Evolutionary conservation across 106 monocot species (phyloP).

Genomic region (Apostasia shenzhenica): DNA sequence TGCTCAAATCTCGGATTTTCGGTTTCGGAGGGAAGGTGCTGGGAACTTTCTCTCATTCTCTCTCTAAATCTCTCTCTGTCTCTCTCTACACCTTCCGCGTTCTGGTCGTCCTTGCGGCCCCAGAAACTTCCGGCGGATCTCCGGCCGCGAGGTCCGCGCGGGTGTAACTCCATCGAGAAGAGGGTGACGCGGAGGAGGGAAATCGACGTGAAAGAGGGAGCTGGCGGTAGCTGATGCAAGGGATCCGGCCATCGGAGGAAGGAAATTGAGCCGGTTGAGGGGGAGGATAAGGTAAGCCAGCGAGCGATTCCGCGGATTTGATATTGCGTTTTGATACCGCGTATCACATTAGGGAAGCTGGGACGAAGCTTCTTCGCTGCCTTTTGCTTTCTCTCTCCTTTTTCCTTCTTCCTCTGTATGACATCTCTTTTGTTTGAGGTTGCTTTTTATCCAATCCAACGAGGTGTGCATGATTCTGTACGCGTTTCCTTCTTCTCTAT

Average conservation of each 20-base stretch:
- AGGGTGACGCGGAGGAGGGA: background rate
- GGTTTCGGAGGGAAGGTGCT: background rate
- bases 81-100: background rate
- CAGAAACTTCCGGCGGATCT: constrained; percentile 1
- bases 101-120: background rate
- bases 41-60: constrained; percentile 1
- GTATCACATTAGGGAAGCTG: background rate
- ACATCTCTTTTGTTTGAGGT: background rate
- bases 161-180: background rate
- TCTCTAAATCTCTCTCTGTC: background rate
- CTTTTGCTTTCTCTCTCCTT: background rate
- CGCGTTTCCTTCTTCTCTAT: background rate
- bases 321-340: background rate
- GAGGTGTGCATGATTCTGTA: background rate
- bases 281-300: no score
- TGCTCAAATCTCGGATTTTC: no score
- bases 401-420: background rate
- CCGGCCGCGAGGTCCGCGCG: background rate
- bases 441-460: background rate
- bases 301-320: background rate
- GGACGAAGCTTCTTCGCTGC: constrained; percentile 1
- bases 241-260: background rate
- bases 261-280: background rate
- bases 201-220: background rate
- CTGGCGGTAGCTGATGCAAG: background rate